Evolutionary conservation across 306 rosid species (phyloP).

Genomic region (Cajanus cajan): DNA sequence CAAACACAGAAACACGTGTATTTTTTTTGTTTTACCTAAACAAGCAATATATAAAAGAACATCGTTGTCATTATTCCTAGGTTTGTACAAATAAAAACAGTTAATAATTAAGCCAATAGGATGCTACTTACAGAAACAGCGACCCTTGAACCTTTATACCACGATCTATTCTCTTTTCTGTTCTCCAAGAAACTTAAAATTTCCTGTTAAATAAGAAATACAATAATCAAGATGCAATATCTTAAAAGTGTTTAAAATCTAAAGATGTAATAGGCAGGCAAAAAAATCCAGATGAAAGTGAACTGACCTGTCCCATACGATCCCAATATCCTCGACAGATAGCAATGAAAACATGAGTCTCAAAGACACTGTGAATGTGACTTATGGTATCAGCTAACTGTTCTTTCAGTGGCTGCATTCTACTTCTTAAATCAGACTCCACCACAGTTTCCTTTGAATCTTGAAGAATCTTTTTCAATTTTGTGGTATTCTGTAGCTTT

Average conservation of each 20-base stretch:
- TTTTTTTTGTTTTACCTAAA: background rate
- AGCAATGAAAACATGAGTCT: slow-evolving; percentile 75
- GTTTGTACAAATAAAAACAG: background rate
- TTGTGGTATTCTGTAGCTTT: slow-evolving; percentile 80
- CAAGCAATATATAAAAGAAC: background rate
- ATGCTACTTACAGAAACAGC: slow-evolving; percentile 72
- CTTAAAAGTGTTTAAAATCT: background rate
- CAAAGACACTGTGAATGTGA: slow-evolving; percentile 69
- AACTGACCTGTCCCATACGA: slow-evolving; percentile 85
- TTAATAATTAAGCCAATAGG: background rate
- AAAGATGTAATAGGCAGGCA: background rate
- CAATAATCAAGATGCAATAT: background rate
- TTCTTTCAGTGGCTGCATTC: slow-evolving; percentile 84
- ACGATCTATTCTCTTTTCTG: slow-evolving; percentile 83
- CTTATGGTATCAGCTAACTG: slow-evolving; percentile 66
- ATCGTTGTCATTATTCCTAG: background rate
- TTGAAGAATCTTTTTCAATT: slow-evolving; percentile 90
- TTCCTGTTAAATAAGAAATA: slow-evolving; percentile 55
- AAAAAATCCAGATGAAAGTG: slow-evolving; percentile 1
- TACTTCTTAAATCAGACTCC: slow-evolving; percentile 76
- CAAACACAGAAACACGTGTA: background rate
- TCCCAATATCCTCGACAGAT: slow-evolving; percentile 94
- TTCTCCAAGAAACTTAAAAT: slow-evolving; percentile 92
- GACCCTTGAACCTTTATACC: slow-evolving; percentile 93
- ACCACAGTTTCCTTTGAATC: slow-evolving; percentile 83